These are phyloP conservation scores for Podila verticillata DNA, from an alignment of 192 early-diverging fungal genomes.

Conservation along the genomic window DNA sequence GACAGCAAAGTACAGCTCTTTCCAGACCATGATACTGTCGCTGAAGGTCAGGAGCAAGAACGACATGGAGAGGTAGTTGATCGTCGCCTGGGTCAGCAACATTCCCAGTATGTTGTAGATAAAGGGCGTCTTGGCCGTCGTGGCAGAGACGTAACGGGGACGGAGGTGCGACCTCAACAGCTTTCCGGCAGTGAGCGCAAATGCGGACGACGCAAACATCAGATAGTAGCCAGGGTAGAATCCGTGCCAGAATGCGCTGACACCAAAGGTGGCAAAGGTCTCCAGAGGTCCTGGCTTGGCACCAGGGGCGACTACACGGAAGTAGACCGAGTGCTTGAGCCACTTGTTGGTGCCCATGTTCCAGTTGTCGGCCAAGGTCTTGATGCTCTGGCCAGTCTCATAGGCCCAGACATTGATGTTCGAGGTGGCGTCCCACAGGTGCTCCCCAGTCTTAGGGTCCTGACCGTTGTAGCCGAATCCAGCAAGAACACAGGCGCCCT, in stretches of 20 bases:
- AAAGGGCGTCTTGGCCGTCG: constrained; percentile 21
- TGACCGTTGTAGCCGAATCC: constrained; percentile 87
- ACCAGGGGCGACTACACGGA: constrained; percentile 64
- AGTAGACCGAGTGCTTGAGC: constrained; percentile 89
- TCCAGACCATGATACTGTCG: constrained; percentile 69
- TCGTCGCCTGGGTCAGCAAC: constrained; percentile 65
- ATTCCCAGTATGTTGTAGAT: constrained; percentile 81
- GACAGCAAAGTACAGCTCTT: constrained; percentile 65
- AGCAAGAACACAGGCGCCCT: constrained; percentile 83
- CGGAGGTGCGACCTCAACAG: constrained; percentile 28
- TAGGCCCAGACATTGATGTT: constrained; percentile 81
- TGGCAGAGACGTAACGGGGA: constrained; percentile 8
- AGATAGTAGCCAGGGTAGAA: constrained; percentile 89
- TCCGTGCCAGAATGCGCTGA: constrained; percentile 96
- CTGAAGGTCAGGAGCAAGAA: constrained; percentile 73
- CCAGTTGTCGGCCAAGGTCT: constrained; percentile 84
- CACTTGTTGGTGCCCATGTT: constrained; percentile 91
- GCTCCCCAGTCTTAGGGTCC: constrained; percentile 60
- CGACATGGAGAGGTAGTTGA: constrained; percentile 76
- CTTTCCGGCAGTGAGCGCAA: constrained; percentile 17
- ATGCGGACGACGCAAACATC: constrained; percentile 51
- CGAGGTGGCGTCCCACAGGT: constrained; percentile 72
- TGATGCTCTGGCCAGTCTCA: constrained; percentile 82
- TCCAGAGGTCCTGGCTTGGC: constrained; percentile 65
- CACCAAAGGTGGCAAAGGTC: constrained; percentile 80